Percentiles rank a stretch among this genome's conserved stretches.
These are phyloP conservation scores for Aspergillus uvarum DNA, from an alignment of 2,329 filamentous ascomycete species.

Conservation along the genomic window DNA sequence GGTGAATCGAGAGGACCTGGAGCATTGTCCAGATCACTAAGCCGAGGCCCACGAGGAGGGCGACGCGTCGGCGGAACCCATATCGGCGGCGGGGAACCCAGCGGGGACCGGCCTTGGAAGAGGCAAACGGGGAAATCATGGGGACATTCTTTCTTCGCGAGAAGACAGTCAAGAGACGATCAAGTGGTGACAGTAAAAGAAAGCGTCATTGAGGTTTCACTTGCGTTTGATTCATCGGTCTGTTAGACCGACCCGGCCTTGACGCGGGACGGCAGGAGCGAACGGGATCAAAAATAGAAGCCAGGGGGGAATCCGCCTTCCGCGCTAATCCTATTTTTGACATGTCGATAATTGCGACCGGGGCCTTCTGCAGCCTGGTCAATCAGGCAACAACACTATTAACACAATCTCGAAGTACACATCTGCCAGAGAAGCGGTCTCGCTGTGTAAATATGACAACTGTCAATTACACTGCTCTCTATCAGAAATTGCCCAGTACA, in stretches of 20 bases:
- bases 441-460: too few relatives aligned
- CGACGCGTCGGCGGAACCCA: neutral
- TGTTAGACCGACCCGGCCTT: neutral
- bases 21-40: neutral
- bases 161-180: neutral
- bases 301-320: neutral
- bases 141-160: neutral
- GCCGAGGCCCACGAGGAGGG: neutral
- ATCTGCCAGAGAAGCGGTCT: too few relatives aligned
- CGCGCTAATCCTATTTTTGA: neutral
- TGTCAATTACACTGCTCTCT: too few relatives aligned
- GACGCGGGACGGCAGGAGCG: neutral
- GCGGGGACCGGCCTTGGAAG: neutral
- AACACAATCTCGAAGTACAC: too few relatives aligned
- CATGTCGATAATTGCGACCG: neutral
- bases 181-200: neutral
- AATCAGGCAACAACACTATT: neutral
- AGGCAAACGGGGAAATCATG: neutral
- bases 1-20: neutral
- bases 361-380: neutral
- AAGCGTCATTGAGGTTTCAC: neutral
- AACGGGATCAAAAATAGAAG: neutral
- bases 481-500: too few relatives aligned
- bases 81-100: neutral
- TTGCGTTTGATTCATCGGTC: neutral